A percentile compares a stretch with the other conserved stretches of the same genome.
These are phyloP conservation scores for Trichoderma cornu-damae DNA, from an alignment of 2,329 filamentous ascomycete species.

Conservation along the genomic window DNA sequence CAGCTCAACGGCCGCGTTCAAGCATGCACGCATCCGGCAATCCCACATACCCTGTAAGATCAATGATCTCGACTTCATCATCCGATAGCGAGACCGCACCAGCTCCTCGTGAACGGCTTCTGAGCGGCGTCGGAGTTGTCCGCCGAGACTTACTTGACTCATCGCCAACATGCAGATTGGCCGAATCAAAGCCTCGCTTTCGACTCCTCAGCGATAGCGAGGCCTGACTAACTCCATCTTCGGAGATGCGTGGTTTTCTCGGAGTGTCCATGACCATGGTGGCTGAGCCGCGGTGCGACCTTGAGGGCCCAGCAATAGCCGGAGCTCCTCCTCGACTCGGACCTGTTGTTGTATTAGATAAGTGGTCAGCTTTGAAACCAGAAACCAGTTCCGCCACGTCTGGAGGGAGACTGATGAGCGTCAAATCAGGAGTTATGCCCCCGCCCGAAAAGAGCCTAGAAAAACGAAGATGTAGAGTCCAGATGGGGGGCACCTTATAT, in stretches of 20 bases:
- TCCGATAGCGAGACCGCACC: neutral
- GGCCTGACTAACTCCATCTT: conserved; percentile 18
- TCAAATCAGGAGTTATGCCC: too few relatives aligned
- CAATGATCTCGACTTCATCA: conserved; percentile 32
- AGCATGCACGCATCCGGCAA: neutral
- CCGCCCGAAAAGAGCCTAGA: too few relatives aligned
- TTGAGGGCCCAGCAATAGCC: neutral
- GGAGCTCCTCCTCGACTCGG: neutral
- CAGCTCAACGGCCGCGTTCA: neutral
- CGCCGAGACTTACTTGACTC: conserved; percentile 33
- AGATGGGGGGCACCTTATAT: neutral
- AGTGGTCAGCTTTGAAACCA: neutral
- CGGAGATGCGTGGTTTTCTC: conserved; percentile 1
- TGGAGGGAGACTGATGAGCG: neutral
- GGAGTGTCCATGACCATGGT: conserved; percentile 26
- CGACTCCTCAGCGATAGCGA: conserved; percentile 26
- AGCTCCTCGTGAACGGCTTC: neutral
- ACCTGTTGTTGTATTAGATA: neutral
- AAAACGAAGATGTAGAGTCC: too few relatives aligned
- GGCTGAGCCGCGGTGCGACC: neutral
- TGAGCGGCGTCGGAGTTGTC: conserved; percentile 24
- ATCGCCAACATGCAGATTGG: conserved; percentile 19
- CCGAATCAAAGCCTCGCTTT: conserved; percentile 28
- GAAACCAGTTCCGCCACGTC: neutral
- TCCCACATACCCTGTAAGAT: conserved; percentile 38